Conservation (phyloP, 768 basidiomycete species). For the Trametes cubensis region DNA sequence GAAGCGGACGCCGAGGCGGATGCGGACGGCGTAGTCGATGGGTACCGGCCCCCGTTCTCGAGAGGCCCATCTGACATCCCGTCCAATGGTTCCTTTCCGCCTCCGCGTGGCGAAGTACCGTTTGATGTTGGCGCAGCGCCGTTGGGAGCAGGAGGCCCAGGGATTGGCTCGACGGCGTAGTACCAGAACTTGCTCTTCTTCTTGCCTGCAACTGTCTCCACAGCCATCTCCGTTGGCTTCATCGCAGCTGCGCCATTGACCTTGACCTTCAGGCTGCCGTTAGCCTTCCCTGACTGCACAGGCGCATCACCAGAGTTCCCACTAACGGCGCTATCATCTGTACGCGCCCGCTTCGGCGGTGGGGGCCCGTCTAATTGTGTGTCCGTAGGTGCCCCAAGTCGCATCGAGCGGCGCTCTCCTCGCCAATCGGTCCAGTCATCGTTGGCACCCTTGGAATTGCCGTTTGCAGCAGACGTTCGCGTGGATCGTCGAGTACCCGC, state of each 20-base stretch:
- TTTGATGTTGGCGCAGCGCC: slow-evolving; percentile 21
- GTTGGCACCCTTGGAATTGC: slow-evolving; percentile 53
- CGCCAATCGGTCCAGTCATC: slow-evolving; percentile 64
- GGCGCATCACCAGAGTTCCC: slow-evolving; percentile 30
- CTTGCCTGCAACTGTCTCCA: slow-evolving; percentile 77
- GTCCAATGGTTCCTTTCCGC: slow-evolving; percentile 3
- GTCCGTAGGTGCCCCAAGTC: slow-evolving; percentile 62
- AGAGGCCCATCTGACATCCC: slow-evolving; percentile 19
- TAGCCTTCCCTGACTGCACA: slow-evolving; percentile 25
- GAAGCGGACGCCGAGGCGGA: slow-evolving; percentile 24
- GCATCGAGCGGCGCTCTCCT: slow-evolving; percentile 72
- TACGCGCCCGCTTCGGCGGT: slow-evolving; percentile 69
- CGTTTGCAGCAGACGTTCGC: slow-evolving; percentile 44
- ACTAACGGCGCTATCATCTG: slow-evolving; percentile 64
- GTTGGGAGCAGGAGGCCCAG: slow-evolving; percentile 36
- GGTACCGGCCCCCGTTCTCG: slow-evolving; percentile 15
- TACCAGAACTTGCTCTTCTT: slow-evolving; percentile 89
- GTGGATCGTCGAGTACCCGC: slow-evolving; percentile 44
- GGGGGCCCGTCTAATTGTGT: slow-evolving; percentile 51
- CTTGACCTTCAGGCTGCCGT: slow-evolving; percentile 50
- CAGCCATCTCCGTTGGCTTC: slow-evolving; percentile 71
- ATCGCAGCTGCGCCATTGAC: slow-evolving; percentile 63
- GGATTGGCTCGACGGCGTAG: slow-evolving; percentile 78
- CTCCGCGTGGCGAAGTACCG: neutral
- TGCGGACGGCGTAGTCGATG: slow-evolving; percentile 22